phyloP scores from a whole-genome alignment of 108 stramenopile genomes.

The Cylindrotheca closterium region DNA sequence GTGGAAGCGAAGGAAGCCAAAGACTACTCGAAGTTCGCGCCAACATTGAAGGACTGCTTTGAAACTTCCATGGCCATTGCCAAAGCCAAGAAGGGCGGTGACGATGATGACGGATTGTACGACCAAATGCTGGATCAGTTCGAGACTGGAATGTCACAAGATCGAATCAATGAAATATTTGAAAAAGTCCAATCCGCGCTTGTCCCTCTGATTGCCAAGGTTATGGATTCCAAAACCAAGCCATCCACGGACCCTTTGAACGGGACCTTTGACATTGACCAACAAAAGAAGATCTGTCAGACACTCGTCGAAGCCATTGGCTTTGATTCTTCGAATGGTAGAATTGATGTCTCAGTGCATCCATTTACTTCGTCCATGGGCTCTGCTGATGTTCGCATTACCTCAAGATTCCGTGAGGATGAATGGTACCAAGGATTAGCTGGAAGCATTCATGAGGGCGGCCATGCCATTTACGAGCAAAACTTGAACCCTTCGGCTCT shows the following conservation, averaged over 20 bases:
- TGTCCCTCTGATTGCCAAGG: slow-evolving; percentile 68
- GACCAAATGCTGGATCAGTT: slow-evolving; percentile 40
- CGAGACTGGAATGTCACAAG: slow-evolving; percentile 78
- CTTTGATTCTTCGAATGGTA: slow-evolving; percentile 63
- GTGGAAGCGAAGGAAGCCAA: slow-evolving; percentile 57
- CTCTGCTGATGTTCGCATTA: slow-evolving; percentile 86
- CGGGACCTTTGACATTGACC: slow-evolving; percentile 48
- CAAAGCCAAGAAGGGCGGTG: slow-evolving; percentile 29
- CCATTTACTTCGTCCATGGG: slow-evolving; percentile 84
- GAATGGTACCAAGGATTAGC: slow-evolving; percentile 89
- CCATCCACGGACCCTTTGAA: slow-evolving; percentile 38
- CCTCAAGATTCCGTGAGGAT: slow-evolving; percentile 67
- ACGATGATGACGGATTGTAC: slow-evolving; percentile 14
- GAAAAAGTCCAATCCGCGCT: slow-evolving; percentile 61
- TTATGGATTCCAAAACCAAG: slow-evolving; percentile 30
- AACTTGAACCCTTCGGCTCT: slow-evolving; percentile 40
- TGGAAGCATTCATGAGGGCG: slow-evolving; percentile 89
- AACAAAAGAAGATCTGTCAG: slow-evolving; percentile 55
- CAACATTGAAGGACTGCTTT: slow-evolving; percentile 58
- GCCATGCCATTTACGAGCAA: slow-evolving; percentile 94
- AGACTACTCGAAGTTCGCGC: slow-evolving; percentile 60
- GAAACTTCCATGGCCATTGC: slow-evolving; percentile 61
- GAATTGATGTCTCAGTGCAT: slow-evolving; percentile 89
- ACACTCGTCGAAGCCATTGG: slow-evolving; percentile 71
- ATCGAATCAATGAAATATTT: slow-evolving; percentile 77